Evolutionary conservation across 2,329 filamentous ascomycete genomes (phyloP).

Genomic region (Colletotrichum brevisporum): DNA sequence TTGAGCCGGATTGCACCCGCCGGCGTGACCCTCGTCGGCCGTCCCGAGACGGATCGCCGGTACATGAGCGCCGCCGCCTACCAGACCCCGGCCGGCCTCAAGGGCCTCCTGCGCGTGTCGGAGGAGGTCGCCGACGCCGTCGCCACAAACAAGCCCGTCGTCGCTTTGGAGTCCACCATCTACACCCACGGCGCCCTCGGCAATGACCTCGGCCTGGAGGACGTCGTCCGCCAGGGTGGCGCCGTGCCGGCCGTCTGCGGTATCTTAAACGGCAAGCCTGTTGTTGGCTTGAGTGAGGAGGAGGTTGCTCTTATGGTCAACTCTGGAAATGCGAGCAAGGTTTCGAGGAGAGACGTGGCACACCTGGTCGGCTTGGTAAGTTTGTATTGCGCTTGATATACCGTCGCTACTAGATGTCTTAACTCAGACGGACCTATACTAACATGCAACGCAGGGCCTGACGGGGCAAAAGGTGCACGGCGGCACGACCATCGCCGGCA

Average conservation of each 20-base stretch:
- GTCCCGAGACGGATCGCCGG: constrained; percentile 8
- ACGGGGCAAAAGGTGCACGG: constrained; percentile 81
- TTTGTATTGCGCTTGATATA: constrained; percentile 29
- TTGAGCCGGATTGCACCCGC: not conserved
- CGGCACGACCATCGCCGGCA: constrained; percentile 93
- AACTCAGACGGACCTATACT: not conserved
- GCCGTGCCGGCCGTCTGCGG: constrained; percentile 93
- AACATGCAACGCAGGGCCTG: constrained; percentile 63
- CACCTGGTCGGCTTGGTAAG: constrained; percentile 83
- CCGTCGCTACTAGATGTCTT: not conserved
- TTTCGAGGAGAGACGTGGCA: constrained; percentile 88
- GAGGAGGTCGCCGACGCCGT: constrained; percentile 88
- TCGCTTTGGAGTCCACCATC: constrained; percentile 95
- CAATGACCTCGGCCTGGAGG: constrained; percentile 79
- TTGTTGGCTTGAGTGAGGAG: constrained; percentile 80
- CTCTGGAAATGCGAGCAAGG: constrained; percentile 79
- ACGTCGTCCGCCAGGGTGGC: constrained; percentile 84
- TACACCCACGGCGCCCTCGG: constrained; percentile 95
- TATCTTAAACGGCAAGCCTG: constrained; percentile 85
- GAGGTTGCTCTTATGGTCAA: constrained; percentile 82
- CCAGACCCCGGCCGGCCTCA: constrained; percentile 48
- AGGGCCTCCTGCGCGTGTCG: constrained; percentile 75
- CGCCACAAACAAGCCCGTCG: constrained; percentile 81
- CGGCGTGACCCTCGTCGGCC: constrained; percentile 3
- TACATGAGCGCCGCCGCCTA: constrained; percentile 37